Percentiles rank a stretch among this genome's conserved stretches.
These are phyloP conservation scores for Pythium myriotylum DNA, from an alignment of 352 stramenopile genomes.

Conservation along the genomic window DNA sequence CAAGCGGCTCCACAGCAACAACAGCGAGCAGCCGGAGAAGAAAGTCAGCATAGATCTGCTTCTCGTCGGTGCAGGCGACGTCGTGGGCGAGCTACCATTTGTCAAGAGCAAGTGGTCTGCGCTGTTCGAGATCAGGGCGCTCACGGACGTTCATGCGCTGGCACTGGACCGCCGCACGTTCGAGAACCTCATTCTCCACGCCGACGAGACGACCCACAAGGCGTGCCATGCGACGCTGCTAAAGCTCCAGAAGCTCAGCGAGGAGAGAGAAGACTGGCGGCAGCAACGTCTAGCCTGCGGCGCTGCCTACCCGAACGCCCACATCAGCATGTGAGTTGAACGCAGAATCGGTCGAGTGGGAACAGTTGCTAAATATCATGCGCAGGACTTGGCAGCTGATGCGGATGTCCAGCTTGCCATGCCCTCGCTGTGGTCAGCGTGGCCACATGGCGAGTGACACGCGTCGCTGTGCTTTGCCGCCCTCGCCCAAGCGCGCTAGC, in stretches of 20 bases:
- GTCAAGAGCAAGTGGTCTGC: conserved; percentile 49
- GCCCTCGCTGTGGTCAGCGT: conserved; percentile 54
- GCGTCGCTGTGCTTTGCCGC: conserved; percentile 39
- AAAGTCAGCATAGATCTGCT: conserved; percentile 75
- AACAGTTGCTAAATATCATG: too few species aligned
- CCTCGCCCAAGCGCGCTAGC: conserved; percentile 18
- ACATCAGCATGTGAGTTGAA: conserved; percentile 64
- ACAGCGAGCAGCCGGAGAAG: conserved; percentile 45
- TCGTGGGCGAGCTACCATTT: conserved; percentile 65
- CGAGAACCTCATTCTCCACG: conserved; percentile 55
- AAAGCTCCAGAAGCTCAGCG: conserved; percentile 48
- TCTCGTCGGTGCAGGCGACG: conserved; percentile 58
- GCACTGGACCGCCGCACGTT: conserved; percentile 66
- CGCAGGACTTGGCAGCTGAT: conserved; percentile 74
- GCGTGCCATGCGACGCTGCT: conserved; percentile 43
- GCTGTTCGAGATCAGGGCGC: conserved; percentile 68
- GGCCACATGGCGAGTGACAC: conserved; percentile 58
- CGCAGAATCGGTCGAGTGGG: neutral
- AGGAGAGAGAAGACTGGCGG: conserved; percentile 71
- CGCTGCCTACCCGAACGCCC: conserved; percentile 63
- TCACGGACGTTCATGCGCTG: conserved; percentile 64
- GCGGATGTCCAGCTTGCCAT: conserved; percentile 71
- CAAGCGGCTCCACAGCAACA: conserved; percentile 8
- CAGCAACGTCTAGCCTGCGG: conserved; percentile 73
- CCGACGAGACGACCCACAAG: conserved; percentile 44